These are phyloP conservation scores for Penicillium brevicompactum DNA, from an alignment of 2,329 filamentous ascomycete genomes.

Conservation along the genomic window DNA sequence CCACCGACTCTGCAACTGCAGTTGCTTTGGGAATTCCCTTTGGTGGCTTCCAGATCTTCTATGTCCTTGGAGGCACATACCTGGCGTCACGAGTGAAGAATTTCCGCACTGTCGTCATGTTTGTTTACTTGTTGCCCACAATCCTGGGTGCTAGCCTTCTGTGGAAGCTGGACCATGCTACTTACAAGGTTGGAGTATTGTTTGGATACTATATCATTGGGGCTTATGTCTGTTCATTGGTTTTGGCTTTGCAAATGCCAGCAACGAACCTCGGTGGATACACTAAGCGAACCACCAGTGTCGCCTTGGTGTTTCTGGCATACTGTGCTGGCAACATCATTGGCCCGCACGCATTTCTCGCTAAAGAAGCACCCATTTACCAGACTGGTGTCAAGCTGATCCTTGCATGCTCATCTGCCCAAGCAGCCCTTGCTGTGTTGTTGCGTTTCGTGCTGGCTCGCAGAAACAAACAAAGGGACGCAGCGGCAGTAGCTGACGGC, in stretches of 20 bases:
- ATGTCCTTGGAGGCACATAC: slow-evolving; percentile 55
- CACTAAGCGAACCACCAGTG: slow-evolving; percentile 53
- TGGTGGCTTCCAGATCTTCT: slow-evolving; percentile 56
- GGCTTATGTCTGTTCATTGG: slow-evolving; percentile 54
- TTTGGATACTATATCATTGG: slow-evolving; percentile 56
- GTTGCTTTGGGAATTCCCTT: slow-evolving; percentile 58
- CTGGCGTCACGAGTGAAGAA: slow-evolving; percentile 56
- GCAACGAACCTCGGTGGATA: slow-evolving; percentile 50
- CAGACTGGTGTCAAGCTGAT: slow-evolving; percentile 56
- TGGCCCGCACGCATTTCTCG: slow-evolving; percentile 49
- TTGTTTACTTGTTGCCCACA: slow-evolving; percentile 54
- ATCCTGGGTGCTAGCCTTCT: slow-evolving; percentile 53
- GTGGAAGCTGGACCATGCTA: slow-evolving; percentile 50
- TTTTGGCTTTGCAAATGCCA: slow-evolving; percentile 52
- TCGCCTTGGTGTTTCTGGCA: slow-evolving; percentile 48
- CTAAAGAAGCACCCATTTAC: slow-evolving; percentile 49
- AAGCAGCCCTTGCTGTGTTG: slow-evolving; percentile 20
- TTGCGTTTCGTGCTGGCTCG: slow-evolving; percentile 20
- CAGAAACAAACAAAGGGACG: slow-evolving; percentile 25
- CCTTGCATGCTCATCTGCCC: slow-evolving; percentile 36
- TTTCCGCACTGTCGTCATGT: slow-evolving; percentile 56
- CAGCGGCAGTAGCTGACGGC: neutral
- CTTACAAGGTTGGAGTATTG: slow-evolving; percentile 51
- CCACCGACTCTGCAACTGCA: slow-evolving; percentile 51
- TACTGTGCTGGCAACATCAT: slow-evolving; percentile 50